A percentile compares a stretch with the other conserved stretches of the same genome.
phyloP scores from a whole-genome alignment of 2,329 filamentous ascomycete species.

The Cladophialophora immunda region DNA sequence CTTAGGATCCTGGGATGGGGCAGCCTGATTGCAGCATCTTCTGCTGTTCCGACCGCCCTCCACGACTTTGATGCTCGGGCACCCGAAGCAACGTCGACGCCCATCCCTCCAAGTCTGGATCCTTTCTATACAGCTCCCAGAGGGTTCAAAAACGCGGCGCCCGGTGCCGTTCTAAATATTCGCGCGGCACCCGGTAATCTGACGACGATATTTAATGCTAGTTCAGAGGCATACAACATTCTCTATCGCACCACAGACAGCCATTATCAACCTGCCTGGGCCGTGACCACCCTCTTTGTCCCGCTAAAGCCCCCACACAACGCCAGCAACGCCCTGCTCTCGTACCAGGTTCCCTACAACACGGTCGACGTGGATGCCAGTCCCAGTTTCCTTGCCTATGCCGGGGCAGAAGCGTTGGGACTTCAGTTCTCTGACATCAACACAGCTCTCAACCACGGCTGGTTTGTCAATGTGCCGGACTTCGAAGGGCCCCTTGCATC shows the following conservation, averaged over 20 bases:
- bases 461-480: conserved; percentile 60
- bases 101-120: no score
- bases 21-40: no score
- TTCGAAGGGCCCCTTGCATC: conserved; percentile 55
- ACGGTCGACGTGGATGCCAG: conserved; percentile 42
- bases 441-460: conserved; percentile 53
- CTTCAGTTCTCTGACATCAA: conserved; percentile 42
- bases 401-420: conserved; percentile 40
- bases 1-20: no score
- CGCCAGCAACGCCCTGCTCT: conserved; percentile 46
- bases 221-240: conserved; percentile 46
- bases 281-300: conserved; percentile 52
- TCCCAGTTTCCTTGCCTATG: conserved; percentile 44
- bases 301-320: conserved; percentile 41
- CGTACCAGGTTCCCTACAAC: conserved; percentile 52
- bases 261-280: conserved; percentile 47
- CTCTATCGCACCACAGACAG: conserved; percentile 53
- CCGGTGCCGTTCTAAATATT: no score
- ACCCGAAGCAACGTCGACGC: no score
- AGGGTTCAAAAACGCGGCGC: no score
- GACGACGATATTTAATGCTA: conserved; percentile 12
- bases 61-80: no score
- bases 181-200: conserved; percentile 42
- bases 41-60: no score
- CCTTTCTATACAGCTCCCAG: no score